phyloP scores from a whole-genome alignment of 495 filamentous ascomycete species.

The Podospora australis region DNA sequence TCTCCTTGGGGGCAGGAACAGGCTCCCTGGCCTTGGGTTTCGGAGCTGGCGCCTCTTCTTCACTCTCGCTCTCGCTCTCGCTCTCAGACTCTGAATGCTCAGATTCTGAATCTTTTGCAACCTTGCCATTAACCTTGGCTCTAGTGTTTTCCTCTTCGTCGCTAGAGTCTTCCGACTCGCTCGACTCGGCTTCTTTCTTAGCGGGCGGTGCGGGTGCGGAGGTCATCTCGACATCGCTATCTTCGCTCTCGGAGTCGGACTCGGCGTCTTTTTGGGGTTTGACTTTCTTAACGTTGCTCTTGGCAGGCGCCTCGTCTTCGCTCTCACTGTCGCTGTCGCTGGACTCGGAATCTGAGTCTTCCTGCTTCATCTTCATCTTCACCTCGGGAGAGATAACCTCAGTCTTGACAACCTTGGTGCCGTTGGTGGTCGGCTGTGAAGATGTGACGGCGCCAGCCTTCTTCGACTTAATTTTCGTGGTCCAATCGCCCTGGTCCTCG shows the following conservation, averaged over 20 bases:
- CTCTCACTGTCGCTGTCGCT: constrained; percentile 26
- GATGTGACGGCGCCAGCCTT: not conserved
- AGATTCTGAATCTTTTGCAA: constrained; percentile 12
- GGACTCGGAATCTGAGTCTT: constrained; percentile 9
- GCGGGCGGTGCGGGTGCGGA: not conserved
- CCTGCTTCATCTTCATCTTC: constrained; percentile 7
- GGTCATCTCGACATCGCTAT: constrained; percentile 12
- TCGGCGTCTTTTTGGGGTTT: constrained; percentile 22
- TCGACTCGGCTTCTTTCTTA: constrained; percentile 21
- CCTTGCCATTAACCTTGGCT: constrained; percentile 7
- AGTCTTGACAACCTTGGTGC: not conserved
- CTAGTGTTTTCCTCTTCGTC: constrained; percentile 1
- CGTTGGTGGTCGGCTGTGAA: not conserved
- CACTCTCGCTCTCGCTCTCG: constrained; percentile 25
- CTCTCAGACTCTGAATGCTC: constrained; percentile 17
- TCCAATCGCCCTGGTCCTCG: constrained; percentile 16
- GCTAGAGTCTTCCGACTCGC: constrained; percentile 3
- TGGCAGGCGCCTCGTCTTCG: constrained; percentile 16
- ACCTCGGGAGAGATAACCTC: not conserved
- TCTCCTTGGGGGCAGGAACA: constrained; percentile 5
- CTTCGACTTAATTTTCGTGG: constrained; percentile 16
- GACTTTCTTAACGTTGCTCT: constrained; percentile 10
- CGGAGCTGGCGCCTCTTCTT: constrained; percentile 14
- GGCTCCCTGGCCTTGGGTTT: constrained; percentile 12
- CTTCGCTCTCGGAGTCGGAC: constrained; percentile 18